Conservation (phyloP, 129 eudicot species). For the Artemisia argyi region DNA sequence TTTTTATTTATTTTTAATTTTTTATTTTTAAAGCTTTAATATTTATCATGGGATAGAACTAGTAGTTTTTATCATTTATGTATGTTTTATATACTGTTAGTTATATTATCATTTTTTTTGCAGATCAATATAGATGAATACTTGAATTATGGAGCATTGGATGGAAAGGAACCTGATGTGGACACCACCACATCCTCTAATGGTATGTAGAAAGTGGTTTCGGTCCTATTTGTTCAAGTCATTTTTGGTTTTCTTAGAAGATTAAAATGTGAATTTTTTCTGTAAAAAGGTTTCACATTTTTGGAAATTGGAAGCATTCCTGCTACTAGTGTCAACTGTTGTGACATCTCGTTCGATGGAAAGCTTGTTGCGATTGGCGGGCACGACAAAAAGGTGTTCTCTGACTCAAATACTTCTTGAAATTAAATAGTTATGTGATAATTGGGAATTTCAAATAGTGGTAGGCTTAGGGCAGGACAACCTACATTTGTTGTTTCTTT, state of each 20-base stretch:
- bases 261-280: not conserved
- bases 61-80: not conserved
- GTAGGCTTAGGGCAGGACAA: not conserved
- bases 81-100: not conserved
- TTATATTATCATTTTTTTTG: slow-evolving; percentile 17
- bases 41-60: not conserved
- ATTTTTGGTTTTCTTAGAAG: not conserved
- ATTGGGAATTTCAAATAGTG: not conserved
- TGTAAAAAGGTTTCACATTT: slow-evolving; percentile 46
- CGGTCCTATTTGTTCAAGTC: not conserved
- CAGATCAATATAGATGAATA: slow-evolving; percentile 58
- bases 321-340: slow-evolving; percentile 39
- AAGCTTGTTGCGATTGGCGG: slow-evolving; percentile 68
- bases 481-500: not conserved
- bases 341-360: slow-evolving; percentile 60
- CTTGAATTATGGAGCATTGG: slow-evolving; percentile 48
- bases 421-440: not conserved
- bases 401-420: not conserved
- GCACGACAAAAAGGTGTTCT: slow-evolving; percentile 53
- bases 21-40: too few species aligned
- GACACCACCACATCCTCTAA: slow-evolving; percentile 26
- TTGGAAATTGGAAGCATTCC: slow-evolving; percentile 47
- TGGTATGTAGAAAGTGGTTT: slow-evolving; percentile 31
- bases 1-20: too few species aligned
- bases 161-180: slow-evolving; percentile 40